Percentiles rank a stretch among this genome's conserved stretches.
Conservation (phyloP, 2,329 filamentous ascomycete species). For the Fusarium torulosum region DNA sequence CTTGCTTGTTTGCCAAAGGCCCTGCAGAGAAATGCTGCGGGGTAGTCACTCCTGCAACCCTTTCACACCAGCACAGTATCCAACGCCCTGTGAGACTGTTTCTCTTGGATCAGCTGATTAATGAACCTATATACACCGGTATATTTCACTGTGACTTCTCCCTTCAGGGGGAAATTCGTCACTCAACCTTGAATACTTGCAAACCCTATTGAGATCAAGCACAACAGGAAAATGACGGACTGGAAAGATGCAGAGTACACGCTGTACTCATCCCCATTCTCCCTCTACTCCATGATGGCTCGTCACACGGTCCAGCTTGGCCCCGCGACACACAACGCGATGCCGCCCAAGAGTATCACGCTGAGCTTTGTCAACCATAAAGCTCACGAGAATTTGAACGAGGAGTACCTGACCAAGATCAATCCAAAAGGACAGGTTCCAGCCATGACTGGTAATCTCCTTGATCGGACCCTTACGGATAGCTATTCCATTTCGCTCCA, state of each 20-base stretch:
- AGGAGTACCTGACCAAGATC: conserved; percentile 16
- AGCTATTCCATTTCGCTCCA: conserved; percentile 26
- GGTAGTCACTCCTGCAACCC: neutral
- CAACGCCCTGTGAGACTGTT: neutral
- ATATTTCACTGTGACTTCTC: neutral
- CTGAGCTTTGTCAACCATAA: conserved; percentile 21
- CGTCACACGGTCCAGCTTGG: conserved; percentile 27
- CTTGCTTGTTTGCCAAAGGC: neutral
- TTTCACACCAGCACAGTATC: neutral
- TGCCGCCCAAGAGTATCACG: conserved; percentile 10
- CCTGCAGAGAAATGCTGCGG: neutral
- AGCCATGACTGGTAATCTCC: conserved; percentile 15
- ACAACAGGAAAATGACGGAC: conserved; percentile 4
- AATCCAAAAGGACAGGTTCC: conserved; percentile 31
- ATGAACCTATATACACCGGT: neutral
- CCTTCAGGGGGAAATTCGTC: neutral
- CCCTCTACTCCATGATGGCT: conserved; percentile 33
- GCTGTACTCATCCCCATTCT: conserved; percentile 29
- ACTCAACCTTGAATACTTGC: too few species aligned
- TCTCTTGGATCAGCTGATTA: neutral
- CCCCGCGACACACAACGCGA: conserved; percentile 1
- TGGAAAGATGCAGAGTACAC: conserved; percentile 27
- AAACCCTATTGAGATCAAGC: neutral
- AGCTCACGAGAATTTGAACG: conserved; percentile 12
- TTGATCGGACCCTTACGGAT: conserved; percentile 20